phyloP scores from a whole-genome alignment of 176 grass and related monocot species.

The Ananas comosus region DNA sequence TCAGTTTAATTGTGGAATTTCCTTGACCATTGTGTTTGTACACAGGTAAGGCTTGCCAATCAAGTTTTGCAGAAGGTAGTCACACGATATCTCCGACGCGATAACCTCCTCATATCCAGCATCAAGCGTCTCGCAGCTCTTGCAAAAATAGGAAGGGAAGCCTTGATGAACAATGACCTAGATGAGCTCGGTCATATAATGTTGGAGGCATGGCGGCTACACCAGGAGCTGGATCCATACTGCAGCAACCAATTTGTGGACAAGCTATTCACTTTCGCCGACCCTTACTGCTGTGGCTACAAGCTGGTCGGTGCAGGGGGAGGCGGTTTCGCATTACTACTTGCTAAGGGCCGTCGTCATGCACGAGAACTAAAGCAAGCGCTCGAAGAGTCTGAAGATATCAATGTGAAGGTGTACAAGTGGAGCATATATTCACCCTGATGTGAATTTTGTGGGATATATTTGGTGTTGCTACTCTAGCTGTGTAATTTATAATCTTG shows the following conservation, averaged over 20 bases:
- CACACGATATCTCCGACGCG: slow-evolving; percentile 54
- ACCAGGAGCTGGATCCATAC: slow-evolving; percentile 85
- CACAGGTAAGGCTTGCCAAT: slow-evolving; percentile 71
- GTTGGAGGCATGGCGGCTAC: slow-evolving; percentile 73
- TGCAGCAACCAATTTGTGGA: slow-evolving; percentile 84
- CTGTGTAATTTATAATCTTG: too few species aligned
- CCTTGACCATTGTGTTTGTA: background rate
- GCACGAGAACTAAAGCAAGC: slow-evolving; percentile 32
- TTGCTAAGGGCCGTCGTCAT: slow-evolving; percentile 31
- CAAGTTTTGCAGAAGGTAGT: slow-evolving; percentile 88
- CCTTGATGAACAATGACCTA: slow-evolving; percentile 61
- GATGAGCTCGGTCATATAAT: slow-evolving; percentile 67
- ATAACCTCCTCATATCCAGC: slow-evolving; percentile 72
- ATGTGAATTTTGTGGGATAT: background rate
- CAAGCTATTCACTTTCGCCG: slow-evolving; percentile 58
- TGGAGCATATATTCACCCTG: slow-evolving; percentile 33
- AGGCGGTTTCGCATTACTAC: slow-evolving; percentile 68
- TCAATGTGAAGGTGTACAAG: slow-evolving; percentile 61
- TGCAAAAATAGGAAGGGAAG: slow-evolving; percentile 66
- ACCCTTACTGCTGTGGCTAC: slow-evolving; percentile 78
- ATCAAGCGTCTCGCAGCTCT: slow-evolving; percentile 69
- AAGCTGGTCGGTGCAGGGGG: slow-evolving; percentile 86
- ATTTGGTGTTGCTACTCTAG: background rate
- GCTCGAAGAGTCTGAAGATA: slow-evolving; percentile 30
- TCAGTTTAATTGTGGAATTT: background rate